These are phyloP conservation scores for Tolypocladium ovalisporum DNA, from an alignment of 2,329 filamentous ascomycete genomes.

Conservation along the genomic window DNA sequence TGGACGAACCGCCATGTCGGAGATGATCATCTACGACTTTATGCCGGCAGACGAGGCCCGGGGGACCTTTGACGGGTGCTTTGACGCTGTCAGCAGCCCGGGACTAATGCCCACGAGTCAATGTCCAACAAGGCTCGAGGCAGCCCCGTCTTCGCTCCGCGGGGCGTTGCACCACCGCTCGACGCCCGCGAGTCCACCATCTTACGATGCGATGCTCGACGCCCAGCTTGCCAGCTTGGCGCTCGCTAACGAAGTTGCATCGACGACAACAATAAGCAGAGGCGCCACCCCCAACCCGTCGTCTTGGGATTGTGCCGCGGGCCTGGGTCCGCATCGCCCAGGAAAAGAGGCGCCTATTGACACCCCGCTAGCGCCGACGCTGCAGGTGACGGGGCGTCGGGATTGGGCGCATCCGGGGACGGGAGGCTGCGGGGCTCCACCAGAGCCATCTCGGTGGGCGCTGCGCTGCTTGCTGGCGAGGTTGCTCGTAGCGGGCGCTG, in stretches of 20 bases:
- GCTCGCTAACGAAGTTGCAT: neutral
- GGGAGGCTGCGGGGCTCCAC: neutral
- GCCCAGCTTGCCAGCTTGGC: neutral
- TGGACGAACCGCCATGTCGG: neutral
- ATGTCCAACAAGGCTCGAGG: neutral
- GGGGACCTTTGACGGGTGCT: neutral
- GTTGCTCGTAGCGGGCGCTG: neutral
- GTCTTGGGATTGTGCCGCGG: neutral
- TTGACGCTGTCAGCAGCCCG: neutral
- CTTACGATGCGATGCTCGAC: neutral
- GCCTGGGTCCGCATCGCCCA: neutral
- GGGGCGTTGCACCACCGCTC: neutral
- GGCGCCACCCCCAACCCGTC: neutral
- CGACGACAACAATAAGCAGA: neutral
- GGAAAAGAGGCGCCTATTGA: neutral
- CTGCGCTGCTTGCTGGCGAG: neutral
- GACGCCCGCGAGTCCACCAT: neutral
- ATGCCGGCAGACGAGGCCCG: neutral
- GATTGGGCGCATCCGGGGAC: conserved; percentile 1
- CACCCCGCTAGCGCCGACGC: neutral
- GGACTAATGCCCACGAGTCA: neutral
- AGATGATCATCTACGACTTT: neutral
- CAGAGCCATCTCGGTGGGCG: neutral
- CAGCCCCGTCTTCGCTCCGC: neutral
- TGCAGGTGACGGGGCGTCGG: conserved; percentile 3